Base-by-base conservation (phyloP, 345 rosid species). In the Kernera saxatilis region DNA sequence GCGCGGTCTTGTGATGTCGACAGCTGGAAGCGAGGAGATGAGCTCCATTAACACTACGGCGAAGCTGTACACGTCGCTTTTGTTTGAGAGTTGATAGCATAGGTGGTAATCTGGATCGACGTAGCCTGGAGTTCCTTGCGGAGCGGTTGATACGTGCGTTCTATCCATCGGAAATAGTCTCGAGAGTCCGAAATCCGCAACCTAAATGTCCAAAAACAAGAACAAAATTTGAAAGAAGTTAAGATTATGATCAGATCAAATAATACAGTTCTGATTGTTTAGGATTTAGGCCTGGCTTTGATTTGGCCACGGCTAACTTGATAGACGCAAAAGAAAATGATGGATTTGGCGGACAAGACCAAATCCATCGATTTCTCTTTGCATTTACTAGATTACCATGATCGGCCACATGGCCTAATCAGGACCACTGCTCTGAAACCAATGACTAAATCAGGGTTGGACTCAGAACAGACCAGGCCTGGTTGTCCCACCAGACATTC, bases 81-180 rank as follows among this genome's bases (percentile, higher is more conserved):
- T 93, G 64, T 73, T 80, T 0, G 97, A 88, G 46, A 93, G 82
- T 53, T 91, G 98, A 74, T 88, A 93, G 71, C 92, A 87, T 52
- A 86, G 80, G 65, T 85, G 92, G 70, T 93, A 93, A 65, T 93
- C 98, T 1, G 98, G 98, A 69, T 91, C 98, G 1, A 93, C 86
- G 18, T 93, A 93, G 14, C 98, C 98, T 0, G 98, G 98, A 37
- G 98, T 93, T 14, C 98, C 98, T 64, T 93, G 97, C 11, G 98
- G 98, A 43, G 91, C 87, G 3, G 98, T 93, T 0, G 97, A 93
- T 64, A 93, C 84, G 45, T 93, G 98, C 1, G 98, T 83, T 58
- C 32, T 85, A 60, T 83, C 55, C 0, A n/a, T 37, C 6, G 97
- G 98, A 44, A 90, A 93, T 39, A 91, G 85, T 11, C 97, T 87